Evolutionary conservation across 805 yeast genomes (phyloP), one percentile per base, ranked within the genome.

Genomic region (Spathaspora boniae): DNA sequence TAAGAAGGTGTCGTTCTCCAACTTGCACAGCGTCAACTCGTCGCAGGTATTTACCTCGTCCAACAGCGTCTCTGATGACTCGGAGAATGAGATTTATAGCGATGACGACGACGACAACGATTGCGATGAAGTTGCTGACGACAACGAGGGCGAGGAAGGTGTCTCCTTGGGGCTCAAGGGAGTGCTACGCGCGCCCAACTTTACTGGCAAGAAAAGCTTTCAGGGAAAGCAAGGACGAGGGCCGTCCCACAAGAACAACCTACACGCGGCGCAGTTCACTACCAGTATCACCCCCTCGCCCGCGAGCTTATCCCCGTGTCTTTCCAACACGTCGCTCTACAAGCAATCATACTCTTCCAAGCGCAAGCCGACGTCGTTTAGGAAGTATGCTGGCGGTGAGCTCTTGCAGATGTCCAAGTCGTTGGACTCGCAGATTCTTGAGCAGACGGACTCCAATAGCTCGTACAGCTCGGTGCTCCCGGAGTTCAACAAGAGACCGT

Each of bases 401-500:
- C 30, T 23, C 18, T 34, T 43, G 34, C 29, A 36, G 11, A 29
- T 41, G n/a, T 30, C 42, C 9, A 43, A 43, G 18, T 40, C 50
- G 3, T 30, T 48, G 16, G 51, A 45, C 25, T 41, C 46, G 5
- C 44, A 42, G 19, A 9, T 38, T 8, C 20, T 48, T 19, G 48
- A 43, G 19, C 32, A 37, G 5, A 37, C 38, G 17, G 42, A 42
- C 23, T 35, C 38, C 11, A 41, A 38, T 18, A 23, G 29, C 17
- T 34, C 44, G 9, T 14, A 34, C 3, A 42, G 38, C 28, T 19
- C 44, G 11, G 42, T 45, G 26, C 54, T 71, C 29, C 83, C 85
- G 0, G 78, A 65, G 37, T 83, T 83, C 58, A 78, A 82, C 51
- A 79, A 76, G 54, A 64, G 88, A 30, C 93, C 93, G 0, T 60